phyloP scores from a whole-genome alignment of 106 monocot species.

The Apostasia ramifera region DNA sequence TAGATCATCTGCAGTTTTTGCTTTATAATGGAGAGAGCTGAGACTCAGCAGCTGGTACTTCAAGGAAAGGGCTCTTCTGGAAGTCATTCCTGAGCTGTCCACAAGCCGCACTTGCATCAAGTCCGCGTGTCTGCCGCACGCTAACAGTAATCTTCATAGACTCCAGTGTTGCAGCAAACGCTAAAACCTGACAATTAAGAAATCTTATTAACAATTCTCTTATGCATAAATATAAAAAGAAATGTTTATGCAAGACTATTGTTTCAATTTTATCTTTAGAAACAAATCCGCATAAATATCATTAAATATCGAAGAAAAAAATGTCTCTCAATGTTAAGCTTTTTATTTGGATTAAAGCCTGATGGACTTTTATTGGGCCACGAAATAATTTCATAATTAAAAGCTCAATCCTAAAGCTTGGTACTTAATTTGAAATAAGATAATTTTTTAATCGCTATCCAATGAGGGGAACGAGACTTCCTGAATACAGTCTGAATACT shows the following conservation, averaged over 20 bases:
- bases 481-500: too few species aligned
- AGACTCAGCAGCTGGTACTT: constrained; percentile 21
- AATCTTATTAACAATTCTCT: not conserved
- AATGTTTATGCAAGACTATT: not conserved
- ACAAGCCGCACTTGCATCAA: constrained; percentile 91
- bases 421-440: too few species aligned
- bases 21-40: constrained; percentile 5
- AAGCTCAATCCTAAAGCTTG: too few species aligned
- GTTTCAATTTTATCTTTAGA: not conserved
- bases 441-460: too few species aligned
- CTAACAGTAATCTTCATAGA: constrained; percentile 57
- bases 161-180: constrained; percentile 60
- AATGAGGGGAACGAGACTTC: too few species aligned
- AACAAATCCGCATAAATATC: not conserved
- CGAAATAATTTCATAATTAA: too few species aligned
- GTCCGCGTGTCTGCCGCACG: constrained; percentile 83
- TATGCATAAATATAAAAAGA: too few species aligned
- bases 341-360: too few species aligned
- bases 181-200: constrained; percentile 40
- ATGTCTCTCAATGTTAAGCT: too few species aligned
- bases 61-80: constrained; percentile 63
- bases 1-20: not conserved
- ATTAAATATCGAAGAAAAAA: too few species aligned
- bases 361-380: too few species aligned
- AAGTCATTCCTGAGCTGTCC: constrained; percentile 94